Conservation (phyloP, 1,284 basidiomycete genomes). For the Pseudozyma flocculosa region DNA sequence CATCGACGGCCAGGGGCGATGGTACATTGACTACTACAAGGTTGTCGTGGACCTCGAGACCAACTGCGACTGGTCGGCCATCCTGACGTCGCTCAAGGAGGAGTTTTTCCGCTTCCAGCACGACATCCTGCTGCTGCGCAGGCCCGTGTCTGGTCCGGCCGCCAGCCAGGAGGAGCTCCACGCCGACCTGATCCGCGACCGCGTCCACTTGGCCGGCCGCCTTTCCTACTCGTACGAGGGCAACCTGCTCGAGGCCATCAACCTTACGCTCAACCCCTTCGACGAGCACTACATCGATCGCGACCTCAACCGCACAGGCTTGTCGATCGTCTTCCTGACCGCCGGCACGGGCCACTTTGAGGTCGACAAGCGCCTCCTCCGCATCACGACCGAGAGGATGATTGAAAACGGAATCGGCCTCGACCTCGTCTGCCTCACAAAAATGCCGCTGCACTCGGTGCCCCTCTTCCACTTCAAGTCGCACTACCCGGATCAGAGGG, state of each 20-base stretch:
- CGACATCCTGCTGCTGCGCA: slow-evolving; percentile 49
- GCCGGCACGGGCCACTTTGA: slow-evolving; percentile 93
- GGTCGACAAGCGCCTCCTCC: slow-evolving; percentile 84
- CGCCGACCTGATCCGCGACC: slow-evolving; percentile 44
- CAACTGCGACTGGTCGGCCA: slow-evolving; percentile 80
- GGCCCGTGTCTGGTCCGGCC: slow-evolving; percentile 41
- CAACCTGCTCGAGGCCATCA: slow-evolving; percentile 89
- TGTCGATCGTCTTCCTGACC: slow-evolving; percentile 81
- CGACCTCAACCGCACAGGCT: slow-evolving; percentile 87
- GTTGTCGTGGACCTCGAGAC: slow-evolving; percentile 89
- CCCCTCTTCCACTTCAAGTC: slow-evolving; percentile 58
- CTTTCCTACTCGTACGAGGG: slow-evolving; percentile 89
- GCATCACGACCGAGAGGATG: slow-evolving; percentile 91
- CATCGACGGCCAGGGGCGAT: slow-evolving; percentile 72
- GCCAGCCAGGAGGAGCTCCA: slow-evolving; percentile 40
- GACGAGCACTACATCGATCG: slow-evolving; percentile 96
- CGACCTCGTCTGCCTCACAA: slow-evolving; percentile 85
- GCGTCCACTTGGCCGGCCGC: slow-evolving; percentile 62
- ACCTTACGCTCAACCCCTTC: slow-evolving; percentile 86
- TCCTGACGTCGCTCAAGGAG: slow-evolving; percentile 80
- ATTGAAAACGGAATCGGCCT: slow-evolving; percentile 89
- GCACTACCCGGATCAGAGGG: slow-evolving; percentile 29
- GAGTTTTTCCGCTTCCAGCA: slow-evolving; percentile 60
- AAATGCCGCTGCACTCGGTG: slow-evolving; percentile 85
- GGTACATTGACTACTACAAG: slow-evolving; percentile 87